Evolutionary conservation across 768 basidiomycete species (phyloP), one percentile per base, ranked within the genome.

Genomic region (Galerina sulciceps): DNA sequence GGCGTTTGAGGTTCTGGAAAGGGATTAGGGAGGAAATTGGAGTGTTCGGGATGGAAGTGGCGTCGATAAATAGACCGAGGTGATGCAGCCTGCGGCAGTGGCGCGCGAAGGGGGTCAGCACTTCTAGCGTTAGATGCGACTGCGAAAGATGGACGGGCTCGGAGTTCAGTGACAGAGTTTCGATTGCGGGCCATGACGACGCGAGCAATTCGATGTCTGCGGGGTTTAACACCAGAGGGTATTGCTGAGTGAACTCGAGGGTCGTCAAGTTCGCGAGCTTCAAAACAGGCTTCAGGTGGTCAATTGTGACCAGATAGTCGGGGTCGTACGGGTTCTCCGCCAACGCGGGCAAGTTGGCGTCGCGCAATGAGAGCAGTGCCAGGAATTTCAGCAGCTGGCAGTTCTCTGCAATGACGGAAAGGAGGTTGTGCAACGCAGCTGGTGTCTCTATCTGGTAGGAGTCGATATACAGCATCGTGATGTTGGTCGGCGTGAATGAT

Each of bases 401-500:
- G 43, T 73, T 78, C 23, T 82, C 75, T 4, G 80, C 71, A 17
- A 87, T 64, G 4, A 72, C 71, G n/a, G 63, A 66, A 38, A 87
- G 72, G 48, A 88, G 70, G 0, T 75, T 65, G 48, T 74, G 73
- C 4, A 88, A 57, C 15, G 74, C 66, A 3, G 71, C 55, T 0
- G 84, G 81, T 0, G 75, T 61, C 57, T 85, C 81, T n/a, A 77
- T 64, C 3, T 73, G 63, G 18, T 79, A 73, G 1, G 82, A 79
- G 59, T 85, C 85, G 48, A 88, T 59, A 63, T 81, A 84, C 6
- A 89, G 71, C n/a, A 70, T 71, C 0, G 79, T 81, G 35, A 89
- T 67, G 43, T 81, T 80, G 5, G 66, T 63, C 0, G 87, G 87
- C 0, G 82, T 74, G 55, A 77, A 84, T 3, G 73, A 60, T 2